Percentiles rank a stretch among this genome's conserved stretches.
These are phyloP conservation scores for Chrysoporthe deuterocubensis DNA, from an alignment of 2,329 filamentous ascomycete genomes.

Conservation along the genomic window DNA sequence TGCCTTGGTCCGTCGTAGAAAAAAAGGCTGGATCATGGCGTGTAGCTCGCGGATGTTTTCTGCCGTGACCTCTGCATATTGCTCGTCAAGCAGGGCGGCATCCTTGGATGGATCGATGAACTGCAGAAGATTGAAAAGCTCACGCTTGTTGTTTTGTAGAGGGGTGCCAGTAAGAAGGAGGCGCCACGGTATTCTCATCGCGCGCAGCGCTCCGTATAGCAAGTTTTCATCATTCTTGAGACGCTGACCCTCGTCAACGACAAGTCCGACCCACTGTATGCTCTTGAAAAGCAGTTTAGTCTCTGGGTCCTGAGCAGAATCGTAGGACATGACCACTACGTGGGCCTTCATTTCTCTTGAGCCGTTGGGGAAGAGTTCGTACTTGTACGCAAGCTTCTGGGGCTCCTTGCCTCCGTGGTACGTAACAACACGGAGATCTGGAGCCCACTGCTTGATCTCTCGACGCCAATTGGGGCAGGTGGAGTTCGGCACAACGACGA, in stretches of 20 bases:
- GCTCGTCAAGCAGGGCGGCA: slow-evolving; percentile 73
- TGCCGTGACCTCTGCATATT: slow-evolving; percentile 78
- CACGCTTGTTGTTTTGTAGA: slow-evolving; percentile 91
- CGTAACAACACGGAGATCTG: slow-evolving; percentile 83
- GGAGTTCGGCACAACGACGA: slow-evolving; percentile 91
- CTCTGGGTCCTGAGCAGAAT: slow-evolving; percentile 77
- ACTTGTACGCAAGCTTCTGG: slow-evolving; percentile 75
- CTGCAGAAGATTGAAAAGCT: slow-evolving; percentile 95
- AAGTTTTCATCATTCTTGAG: slow-evolving; percentile 90
- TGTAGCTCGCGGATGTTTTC: slow-evolving; percentile 84
- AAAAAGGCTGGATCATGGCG: slow-evolving; percentile 75
- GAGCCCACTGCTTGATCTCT: slow-evolving; percentile 93
- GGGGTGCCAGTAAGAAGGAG: slow-evolving; percentile 90
- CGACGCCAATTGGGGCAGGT: slow-evolving; percentile 98
- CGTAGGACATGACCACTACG: slow-evolving; percentile 93
- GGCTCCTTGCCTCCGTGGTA: slow-evolving; percentile 81
- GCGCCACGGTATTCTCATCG: slow-evolving; percentile 80
- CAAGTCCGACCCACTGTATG: slow-evolving; percentile 82
- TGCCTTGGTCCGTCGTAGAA: slow-evolving; percentile 79
- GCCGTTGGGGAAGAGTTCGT: slow-evolving; percentile 80
- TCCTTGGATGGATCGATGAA: slow-evolving; percentile 78
- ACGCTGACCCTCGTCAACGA: slow-evolving; percentile 94
- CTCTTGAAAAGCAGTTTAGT: slow-evolving; percentile 68
- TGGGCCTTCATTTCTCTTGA: slow-evolving; percentile 78
- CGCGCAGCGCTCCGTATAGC: slow-evolving; percentile 74